phyloP scores from a whole-genome alignment of 768 basidiomycete genomes.

The Hortiboletus campestris region DNA sequence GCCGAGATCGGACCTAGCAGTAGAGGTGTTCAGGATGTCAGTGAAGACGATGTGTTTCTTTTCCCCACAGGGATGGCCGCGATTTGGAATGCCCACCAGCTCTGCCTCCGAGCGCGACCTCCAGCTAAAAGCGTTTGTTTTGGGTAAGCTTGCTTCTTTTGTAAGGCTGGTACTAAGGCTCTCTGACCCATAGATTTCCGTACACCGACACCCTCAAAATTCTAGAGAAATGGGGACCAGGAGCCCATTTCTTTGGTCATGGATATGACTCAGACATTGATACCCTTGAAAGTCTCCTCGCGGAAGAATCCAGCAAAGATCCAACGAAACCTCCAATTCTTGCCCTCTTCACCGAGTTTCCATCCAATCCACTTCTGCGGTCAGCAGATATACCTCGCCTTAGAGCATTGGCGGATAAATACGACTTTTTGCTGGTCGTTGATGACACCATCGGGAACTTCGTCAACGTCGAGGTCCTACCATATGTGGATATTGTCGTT shows the following conservation, averaged over 20 bases:
- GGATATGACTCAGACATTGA: constrained; percentile 77
- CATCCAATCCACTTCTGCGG: constrained; percentile 92
- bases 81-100: constrained; percentile 87
- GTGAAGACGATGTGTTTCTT: constrained; percentile 87
- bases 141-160: constrained; percentile 55
- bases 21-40: constrained; percentile 64
- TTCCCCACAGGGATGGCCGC: constrained; percentile 90
- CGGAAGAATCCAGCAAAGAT: constrained; percentile 38
- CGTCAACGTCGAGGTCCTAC: constrained; percentile 86
- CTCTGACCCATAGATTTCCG: constrained; percentile 62
- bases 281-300: constrained; percentile 63
- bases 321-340: constrained; percentile 58
- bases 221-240: constrained; percentile 94
- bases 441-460: constrained; percentile 97
- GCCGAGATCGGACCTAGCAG: constrained; percentile 58
- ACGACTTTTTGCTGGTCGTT: constrained; percentile 83
- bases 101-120: constrained; percentile 51
- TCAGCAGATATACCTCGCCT: constrained; percentile 75
- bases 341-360: constrained; percentile 90
- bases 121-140: constrained; percentile 87
- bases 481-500: constrained; percentile 84
- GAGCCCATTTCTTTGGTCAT: constrained; percentile 83
- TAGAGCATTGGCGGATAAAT: constrained; percentile 78
- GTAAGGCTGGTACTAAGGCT: not conserved
- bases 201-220: constrained; percentile 95